A percentile compares a stretch with the other conserved stretches of the same genome.
Evolutionary conservation across 2,329 filamentous ascomycete genomes (phyloP).

Genomic region (Aspergillus sp.): DNA sequence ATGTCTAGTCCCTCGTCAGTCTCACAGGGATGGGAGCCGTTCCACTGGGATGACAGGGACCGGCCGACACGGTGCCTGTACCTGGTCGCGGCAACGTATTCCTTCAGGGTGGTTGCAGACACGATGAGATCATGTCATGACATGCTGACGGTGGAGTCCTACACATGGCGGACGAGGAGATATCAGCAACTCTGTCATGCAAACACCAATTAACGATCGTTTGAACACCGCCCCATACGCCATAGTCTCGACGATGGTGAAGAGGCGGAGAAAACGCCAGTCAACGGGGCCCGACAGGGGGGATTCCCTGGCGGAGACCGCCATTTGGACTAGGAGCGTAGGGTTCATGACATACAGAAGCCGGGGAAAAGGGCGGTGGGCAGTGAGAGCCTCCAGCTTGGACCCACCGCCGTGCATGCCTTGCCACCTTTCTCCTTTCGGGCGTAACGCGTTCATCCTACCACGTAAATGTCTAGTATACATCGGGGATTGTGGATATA

Average conservation of each 20-base stretch:
- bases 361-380: conserved; percentile 8
- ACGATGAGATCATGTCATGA: not conserved
- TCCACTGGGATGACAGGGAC: too few species aligned
- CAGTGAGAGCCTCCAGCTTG: not conserved
- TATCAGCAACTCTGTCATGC: not conserved
- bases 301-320: conserved; percentile 3
- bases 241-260: too few species aligned
- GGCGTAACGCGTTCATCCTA: not conserved
- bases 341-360: conserved; percentile 2
- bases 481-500: too few species aligned
- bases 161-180: too few species aligned
- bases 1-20: too few species aligned
- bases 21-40: too few species aligned
- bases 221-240: too few species aligned
- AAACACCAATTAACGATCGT: too few species aligned
- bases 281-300: not conserved
- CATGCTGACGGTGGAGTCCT: too few species aligned
- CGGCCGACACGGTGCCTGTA: too few species aligned
- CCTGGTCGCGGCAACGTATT: too few species aligned
- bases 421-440: not conserved
- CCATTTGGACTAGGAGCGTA: conserved; percentile 1
- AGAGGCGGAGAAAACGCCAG: not conserved
- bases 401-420: not conserved
- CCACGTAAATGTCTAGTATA: too few species aligned
- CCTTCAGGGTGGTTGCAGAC: not conserved